Evolutionary conservation across 2,329 filamentous ascomycete species (phyloP).

Genomic region (Trichoderma sp.): DNA sequence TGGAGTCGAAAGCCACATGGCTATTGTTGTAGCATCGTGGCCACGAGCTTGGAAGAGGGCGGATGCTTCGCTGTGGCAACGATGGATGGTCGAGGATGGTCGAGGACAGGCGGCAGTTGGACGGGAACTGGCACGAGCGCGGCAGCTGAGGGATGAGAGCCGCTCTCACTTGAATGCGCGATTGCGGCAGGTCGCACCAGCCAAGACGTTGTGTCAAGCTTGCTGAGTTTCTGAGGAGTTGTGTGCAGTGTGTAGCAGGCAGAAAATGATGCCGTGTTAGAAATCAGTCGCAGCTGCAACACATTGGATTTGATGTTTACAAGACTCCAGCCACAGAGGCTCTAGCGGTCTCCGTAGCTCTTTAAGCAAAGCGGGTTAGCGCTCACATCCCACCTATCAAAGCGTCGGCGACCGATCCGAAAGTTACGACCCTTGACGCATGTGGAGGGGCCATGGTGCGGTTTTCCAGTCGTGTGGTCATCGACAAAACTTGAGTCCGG

Average conservation of each 20-base stretch:
- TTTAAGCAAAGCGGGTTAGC: not conserved
- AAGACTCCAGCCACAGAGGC: not conserved
- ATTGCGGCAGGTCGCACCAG: not conserved
- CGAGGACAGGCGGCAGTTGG: not conserved
- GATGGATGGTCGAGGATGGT: not conserved
- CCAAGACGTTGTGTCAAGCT: not conserved
- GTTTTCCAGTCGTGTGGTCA: constrained; percentile 15
- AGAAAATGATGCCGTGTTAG: not conserved
- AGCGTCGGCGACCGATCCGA: not conserved
- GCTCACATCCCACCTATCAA: constrained; percentile 4
- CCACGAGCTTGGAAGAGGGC: constrained; percentile 14
- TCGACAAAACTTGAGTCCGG: not conserved
- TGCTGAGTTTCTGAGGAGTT: not conserved
- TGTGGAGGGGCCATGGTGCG: constrained; percentile 15
- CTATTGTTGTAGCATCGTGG: constrained; percentile 35
- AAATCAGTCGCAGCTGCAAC: not conserved
- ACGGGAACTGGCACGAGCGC: not conserved
- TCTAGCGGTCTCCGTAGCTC: not conserved
- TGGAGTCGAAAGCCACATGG: constrained; percentile 48
- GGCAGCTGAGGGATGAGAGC: not conserved
- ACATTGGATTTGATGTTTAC: not conserved
- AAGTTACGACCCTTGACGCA: not conserved
- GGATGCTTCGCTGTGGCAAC: not conserved
- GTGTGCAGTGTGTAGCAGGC: not conserved
- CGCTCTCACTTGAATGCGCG: not conserved